Evolutionary conservation across 1,139 yeast genomes (phyloP), one percentile per base, ranked within the genome.

Genomic region (Pichia sp.): DNA sequence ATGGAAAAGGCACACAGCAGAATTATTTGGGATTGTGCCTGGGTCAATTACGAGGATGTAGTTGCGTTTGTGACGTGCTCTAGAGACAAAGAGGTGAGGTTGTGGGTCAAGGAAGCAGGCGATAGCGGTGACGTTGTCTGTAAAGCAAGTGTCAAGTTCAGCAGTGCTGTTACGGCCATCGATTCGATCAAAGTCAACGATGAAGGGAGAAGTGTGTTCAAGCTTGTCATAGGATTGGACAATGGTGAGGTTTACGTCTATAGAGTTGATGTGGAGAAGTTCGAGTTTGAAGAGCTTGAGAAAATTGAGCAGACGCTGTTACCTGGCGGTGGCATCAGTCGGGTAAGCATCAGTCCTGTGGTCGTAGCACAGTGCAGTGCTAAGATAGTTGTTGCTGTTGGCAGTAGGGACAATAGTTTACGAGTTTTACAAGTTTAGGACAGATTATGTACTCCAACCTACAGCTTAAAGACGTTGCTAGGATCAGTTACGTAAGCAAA

Each of bases 11-110:
- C 97, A 1, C 99, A 95, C 66, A 72, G 86, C 8, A 82, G 98
- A 70, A 93, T 95, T 63, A 82, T 95, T 50, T 95, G 99, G 99
- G 99, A 93, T 71, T 85, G 95, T 67, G 80, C 87, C 38, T 93
- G 97, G 97, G 73, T 81, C 1, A 87, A 88, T 3, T 43, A 55
- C 10, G 72, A 64, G 23, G 75, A 54, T 10, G 57, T 62, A 5
- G 57, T 61, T 19, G 70, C 69, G 34, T 92, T 93, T 65, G 75
- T 89, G 26, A 93, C 98, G 0, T 95, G 85, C 0, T 87, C 97
- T 3, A 81, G 99, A 70, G 99, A 95, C 69, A 88, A 83, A 66
- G 78, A 80, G 16, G 69, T 92, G 51, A 90, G 88, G 67, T 64
- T 84, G 11, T 93, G 99, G 99, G 51, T 51, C 97, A 50, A 48